phyloP scores from a whole-genome alignment of 495 filamentous ascomycete genomes.

The Penicillium verhagenii region DNA sequence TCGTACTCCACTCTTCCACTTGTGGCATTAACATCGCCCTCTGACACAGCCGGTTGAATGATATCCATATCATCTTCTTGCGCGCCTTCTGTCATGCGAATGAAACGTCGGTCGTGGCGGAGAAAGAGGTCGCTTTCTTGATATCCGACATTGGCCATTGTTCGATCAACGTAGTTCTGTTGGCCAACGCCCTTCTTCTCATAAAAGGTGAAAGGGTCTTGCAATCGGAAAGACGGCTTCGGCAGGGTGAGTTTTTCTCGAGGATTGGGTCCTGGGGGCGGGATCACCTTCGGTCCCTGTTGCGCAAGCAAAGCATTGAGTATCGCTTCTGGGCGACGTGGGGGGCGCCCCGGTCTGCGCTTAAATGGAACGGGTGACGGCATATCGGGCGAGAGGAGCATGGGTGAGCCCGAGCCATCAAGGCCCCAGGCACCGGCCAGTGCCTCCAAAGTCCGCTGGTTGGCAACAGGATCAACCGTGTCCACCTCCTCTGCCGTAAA shows the following conservation, averaged over 20 bases:
- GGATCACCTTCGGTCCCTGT: conserved; percentile 56
- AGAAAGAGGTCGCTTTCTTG: conserved; percentile 89
- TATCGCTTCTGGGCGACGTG: conserved; percentile 59
- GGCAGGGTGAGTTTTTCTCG: conserved; percentile 65
- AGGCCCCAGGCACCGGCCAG: conserved; percentile 22
- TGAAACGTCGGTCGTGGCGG: conserved; percentile 70
- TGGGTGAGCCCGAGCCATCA: conserved; percentile 19
- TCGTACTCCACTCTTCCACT: conserved; percentile 93
- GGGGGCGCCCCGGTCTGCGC: conserved; percentile 60
- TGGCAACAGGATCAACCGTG: conserved; percentile 48
- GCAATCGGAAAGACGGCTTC: conserved; percentile 57
- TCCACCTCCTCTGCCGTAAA: conserved; percentile 86
- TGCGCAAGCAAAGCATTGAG: conserved; percentile 58
- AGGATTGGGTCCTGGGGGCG: conserved; percentile 64
- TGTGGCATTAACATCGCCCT: conserved; percentile 58
- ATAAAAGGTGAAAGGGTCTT: conserved; percentile 60
- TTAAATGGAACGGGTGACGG: conserved; percentile 47
- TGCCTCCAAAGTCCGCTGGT: conserved; percentile 20
- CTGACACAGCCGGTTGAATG: conserved; percentile 52
- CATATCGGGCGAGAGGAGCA: conserved; percentile 18
- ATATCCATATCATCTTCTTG: conserved; percentile 83
- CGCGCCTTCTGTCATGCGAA: conserved; percentile 73
- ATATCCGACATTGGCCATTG: conserved; percentile 92
- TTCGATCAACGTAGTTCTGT: conserved; percentile 77
- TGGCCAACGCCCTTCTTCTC: conserved; percentile 60